A percentile compares a stretch with the other conserved stretches of the same genome.
Conservation (phyloP, 495 filamentous ascomycete genomes). For the Cairneyella variabilis region DNA sequence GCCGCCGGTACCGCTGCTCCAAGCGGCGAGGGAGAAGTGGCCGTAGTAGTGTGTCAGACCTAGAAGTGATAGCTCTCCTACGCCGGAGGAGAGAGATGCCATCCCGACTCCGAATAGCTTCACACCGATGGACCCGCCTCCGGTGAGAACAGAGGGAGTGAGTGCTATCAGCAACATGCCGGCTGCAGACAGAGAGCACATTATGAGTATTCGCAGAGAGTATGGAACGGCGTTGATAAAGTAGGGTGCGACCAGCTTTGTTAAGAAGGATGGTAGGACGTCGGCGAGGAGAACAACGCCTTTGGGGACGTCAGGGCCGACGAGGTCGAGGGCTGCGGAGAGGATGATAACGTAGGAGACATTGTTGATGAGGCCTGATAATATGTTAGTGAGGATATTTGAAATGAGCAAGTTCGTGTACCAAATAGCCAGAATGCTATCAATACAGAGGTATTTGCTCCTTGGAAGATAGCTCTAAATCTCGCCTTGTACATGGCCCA, state of each 20-base stretch:
- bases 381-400: conserved; percentile 5
- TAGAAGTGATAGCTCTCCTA: conserved; percentile 84
- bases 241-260: conserved; percentile 86
- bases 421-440: conserved; percentile 92
- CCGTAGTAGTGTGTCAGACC: conserved; percentile 93
- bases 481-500: conserved; percentile 67
- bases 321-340: conserved; percentile 92
- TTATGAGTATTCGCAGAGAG: conserved; percentile 63
- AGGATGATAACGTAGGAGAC: conserved; percentile 97
- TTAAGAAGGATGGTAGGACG: conserved; percentile 81
- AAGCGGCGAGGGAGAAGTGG: conserved; percentile 81
- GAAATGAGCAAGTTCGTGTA: no score
- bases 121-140: conserved; percentile 55
- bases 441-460: conserved; percentile 68
- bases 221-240: conserved; percentile 89
- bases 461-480: conserved; percentile 57
- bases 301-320: conserved; percentile 80
- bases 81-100: conserved; percentile 77
- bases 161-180: conserved; percentile 90
- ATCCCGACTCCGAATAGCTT: conserved; percentile 84
- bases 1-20: conserved; percentile 89
- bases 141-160: conserved; percentile 60
- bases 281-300: conserved; percentile 89
- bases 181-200: conserved; percentile 63
- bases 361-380: conserved; percentile 88